Evolutionary conservation across 2,329 filamentous ascomycete genomes (phyloP).

Genomic region (Venturia oleaginea): DNA sequence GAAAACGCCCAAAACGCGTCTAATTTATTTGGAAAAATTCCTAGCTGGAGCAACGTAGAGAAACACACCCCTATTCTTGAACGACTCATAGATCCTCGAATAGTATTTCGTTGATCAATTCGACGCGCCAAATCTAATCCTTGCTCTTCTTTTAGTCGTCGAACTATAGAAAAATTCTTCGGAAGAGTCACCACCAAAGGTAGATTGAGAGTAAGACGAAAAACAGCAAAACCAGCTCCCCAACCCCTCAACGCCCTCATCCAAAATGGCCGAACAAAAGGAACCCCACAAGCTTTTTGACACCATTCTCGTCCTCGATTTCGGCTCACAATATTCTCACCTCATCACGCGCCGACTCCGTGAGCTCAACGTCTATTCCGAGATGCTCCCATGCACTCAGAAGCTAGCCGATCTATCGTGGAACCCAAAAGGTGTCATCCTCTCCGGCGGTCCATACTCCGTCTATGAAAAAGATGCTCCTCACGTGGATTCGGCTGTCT

Average conservation of each 20-base stretch:
- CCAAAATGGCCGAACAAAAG: slow-evolving; percentile 6
- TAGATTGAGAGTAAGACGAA: not conserved
- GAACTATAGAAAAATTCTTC: not conserved
- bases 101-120: not conserved
- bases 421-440: slow-evolving; percentile 76
- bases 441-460: slow-evolving; percentile 64
- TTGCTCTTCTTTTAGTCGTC: not conserved
- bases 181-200: not conserved
- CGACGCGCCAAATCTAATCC: not conserved
- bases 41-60: not conserved
- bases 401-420: slow-evolving; percentile 68
- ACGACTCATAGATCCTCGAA: not conserved
- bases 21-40: not conserved
- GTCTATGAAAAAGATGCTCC: slow-evolving; percentile 73
- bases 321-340: slow-evolving; percentile 64
- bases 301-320: slow-evolving; percentile 65
- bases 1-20: not conserved
- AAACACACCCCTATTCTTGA: not conserved
- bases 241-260: not conserved
- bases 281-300: slow-evolving; percentile 44
- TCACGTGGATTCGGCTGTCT: slow-evolving; percentile 73
- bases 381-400: slow-evolving; percentile 81
- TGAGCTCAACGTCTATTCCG: slow-evolving; percentile 72
- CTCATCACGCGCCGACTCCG: slow-evolving; percentile 67
- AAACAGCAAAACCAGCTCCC: not conserved